These are phyloP conservation scores for Maudiozyma turicensis DNA, from an alignment of 805 yeast genomes.

Conservation along the genomic window DNA sequence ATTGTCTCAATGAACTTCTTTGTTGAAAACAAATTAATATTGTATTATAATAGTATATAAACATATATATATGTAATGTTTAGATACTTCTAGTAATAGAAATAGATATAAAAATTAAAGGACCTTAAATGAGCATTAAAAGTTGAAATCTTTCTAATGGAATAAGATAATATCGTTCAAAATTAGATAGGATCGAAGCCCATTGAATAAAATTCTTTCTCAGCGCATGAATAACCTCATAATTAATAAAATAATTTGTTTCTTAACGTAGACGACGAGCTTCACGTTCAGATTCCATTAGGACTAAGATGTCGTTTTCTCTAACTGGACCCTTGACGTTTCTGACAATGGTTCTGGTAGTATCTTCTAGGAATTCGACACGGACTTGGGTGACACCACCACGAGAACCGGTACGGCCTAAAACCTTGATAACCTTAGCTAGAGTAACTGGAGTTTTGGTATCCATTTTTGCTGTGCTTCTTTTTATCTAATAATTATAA, in stretches of 20 bases:
- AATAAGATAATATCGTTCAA: neutral
- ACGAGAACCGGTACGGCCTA: conserved; percentile 99
- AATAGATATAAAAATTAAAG: neutral
- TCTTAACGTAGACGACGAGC: conserved; percentile 83
- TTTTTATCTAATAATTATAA: neutral
- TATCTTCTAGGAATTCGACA: conserved; percentile 92
- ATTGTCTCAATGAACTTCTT: neutral
- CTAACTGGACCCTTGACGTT: conserved; percentile 97
- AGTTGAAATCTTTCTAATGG: neutral
- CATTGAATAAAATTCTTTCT: neutral
- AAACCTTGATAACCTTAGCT: conserved; percentile 98
- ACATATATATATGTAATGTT: neutral
- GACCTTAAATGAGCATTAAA: neutral
- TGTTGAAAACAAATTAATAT: neutral
- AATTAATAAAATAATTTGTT: neutral
- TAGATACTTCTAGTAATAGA: neutral
- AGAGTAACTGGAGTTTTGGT: conserved; percentile 88
- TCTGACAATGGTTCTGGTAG: conserved; percentile 93
- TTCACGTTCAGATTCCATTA: conserved; percentile 99
- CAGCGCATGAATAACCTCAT: neutral
- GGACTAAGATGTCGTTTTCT: conserved; percentile 95
- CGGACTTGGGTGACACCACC: conserved; percentile 99
- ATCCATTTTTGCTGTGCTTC: conserved; percentile 25
- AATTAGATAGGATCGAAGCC: neutral
- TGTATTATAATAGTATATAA: neutral